Evolutionary conservation across 495 filamentous ascomycete species (phyloP).

Genomic region (Penicillium longicatenatum): DNA sequence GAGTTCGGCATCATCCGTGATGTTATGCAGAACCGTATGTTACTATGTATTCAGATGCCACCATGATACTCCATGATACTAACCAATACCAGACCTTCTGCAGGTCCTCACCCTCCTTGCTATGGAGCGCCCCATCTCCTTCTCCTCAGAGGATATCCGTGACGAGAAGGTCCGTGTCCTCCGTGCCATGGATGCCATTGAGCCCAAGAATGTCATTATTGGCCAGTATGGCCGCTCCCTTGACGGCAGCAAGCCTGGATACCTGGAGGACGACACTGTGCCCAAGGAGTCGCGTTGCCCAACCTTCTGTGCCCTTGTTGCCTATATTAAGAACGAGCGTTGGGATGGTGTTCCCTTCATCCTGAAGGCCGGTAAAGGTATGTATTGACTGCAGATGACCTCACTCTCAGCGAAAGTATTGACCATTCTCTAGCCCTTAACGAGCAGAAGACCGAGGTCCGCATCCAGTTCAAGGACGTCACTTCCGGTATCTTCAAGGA

Average conservation of each 20-base stretch:
- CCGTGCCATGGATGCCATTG: slow-evolving; percentile 88
- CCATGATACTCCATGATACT: slow-evolving; percentile 22
- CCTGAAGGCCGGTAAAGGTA: slow-evolving; percentile 94
- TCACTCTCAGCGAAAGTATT: neutral
- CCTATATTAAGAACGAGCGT: slow-evolving; percentile 98
- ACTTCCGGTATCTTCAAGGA: slow-evolving; percentile 99
- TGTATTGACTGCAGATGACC: neutral
- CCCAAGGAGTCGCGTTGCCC: slow-evolving; percentile 97
- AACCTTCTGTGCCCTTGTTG: slow-evolving; percentile 95
- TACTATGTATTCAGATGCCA: neutral
- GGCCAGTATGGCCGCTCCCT: slow-evolving; percentile 97
- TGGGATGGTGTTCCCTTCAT: slow-evolving; percentile 99
- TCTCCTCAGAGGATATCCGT: slow-evolving; percentile 97
- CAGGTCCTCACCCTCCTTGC: slow-evolving; percentile 95
- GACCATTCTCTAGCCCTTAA: slow-evolving; percentile 67
- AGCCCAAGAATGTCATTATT: slow-evolving; percentile 99
- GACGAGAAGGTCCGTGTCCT: slow-evolving; percentile 98
- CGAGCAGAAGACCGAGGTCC: slow-evolving; percentile 99
- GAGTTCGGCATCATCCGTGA: slow-evolving; percentile 99
- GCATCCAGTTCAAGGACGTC: slow-evolving; percentile 99
- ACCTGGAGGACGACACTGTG: slow-evolving; percentile 98
- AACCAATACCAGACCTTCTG: slow-evolving; percentile 65
- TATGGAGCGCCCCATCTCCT: slow-evolving; percentile 98
- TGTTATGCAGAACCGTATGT: slow-evolving; percentile 89
- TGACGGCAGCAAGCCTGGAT: slow-evolving; percentile 95